Evolutionary conservation across 164 flowering plant genomes (phyloP).

Genomic region (Vitis rotundifolia): DNA sequence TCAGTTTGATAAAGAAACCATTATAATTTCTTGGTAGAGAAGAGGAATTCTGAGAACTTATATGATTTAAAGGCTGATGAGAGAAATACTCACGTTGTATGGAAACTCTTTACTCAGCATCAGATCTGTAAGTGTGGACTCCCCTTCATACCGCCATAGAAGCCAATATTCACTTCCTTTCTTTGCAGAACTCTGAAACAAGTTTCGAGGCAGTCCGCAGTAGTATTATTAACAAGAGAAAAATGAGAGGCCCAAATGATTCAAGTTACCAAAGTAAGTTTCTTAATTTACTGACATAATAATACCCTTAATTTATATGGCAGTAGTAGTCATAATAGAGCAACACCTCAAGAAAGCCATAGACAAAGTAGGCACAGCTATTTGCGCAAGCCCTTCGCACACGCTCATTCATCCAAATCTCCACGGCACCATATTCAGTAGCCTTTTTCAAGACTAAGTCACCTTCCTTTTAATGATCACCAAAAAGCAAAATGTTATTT

Average conservation of each 20-base stretch:
- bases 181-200: slow-evolving; percentile 73
- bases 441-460: slow-evolving; percentile 93
- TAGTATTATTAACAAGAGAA: background rate
- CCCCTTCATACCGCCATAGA: slow-evolving; percentile 93
- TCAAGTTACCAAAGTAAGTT: background rate
- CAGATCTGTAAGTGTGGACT: slow-evolving; percentile 82
- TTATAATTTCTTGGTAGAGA: background rate
- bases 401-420: slow-evolving; percentile 99
- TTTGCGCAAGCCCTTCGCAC: slow-evolving; percentile 89
- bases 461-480: slow-evolving; percentile 49
- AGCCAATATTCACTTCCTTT: slow-evolving; percentile 91
- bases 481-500: background rate
- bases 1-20: too few relatives aligned
- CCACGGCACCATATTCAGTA: slow-evolving; percentile 97
- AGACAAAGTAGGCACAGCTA: slow-evolving; percentile 94
- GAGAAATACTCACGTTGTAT: slow-evolving; percentile 81
- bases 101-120: slow-evolving; percentile 92
- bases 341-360: slow-evolving; percentile 92
- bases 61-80: slow-evolving; percentile 1
- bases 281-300: slow-evolving; percentile 6
- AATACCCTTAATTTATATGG: slow-evolving; percentile 21
- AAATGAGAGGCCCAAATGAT: background rate
- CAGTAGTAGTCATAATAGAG: slow-evolving; percentile 25
- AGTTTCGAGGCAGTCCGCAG: slow-evolving; percentile 5
- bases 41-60: background rate